A percentile compares a stretch with the other conserved stretches of the same genome.
phyloP scores from a whole-genome alignment of 2,329 filamentous ascomycete genomes.

The Coniochaeta sp. region DNA sequence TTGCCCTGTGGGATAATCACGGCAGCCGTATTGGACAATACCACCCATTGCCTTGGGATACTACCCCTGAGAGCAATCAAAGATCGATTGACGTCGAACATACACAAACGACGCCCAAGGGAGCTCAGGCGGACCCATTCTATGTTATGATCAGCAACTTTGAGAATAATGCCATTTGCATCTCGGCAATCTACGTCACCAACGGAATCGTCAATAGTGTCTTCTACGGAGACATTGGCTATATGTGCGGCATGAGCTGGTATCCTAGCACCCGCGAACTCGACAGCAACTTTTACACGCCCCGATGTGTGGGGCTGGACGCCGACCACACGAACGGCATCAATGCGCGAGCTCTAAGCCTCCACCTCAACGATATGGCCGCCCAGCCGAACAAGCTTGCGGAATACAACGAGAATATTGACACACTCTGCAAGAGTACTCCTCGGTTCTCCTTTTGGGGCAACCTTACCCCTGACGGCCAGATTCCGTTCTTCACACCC shows the following conservation, averaged over 20 bases:
- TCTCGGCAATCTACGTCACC: slow-evolving; percentile 11
- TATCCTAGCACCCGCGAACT: slow-evolving; percentile 9
- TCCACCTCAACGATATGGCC: slow-evolving; percentile 14
- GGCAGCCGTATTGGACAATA: too few relatives aligned
- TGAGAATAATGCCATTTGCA: slow-evolving; percentile 15
- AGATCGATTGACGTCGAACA: too few relatives aligned
- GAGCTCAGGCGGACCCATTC: neutral
- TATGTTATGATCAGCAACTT: slow-evolving; percentile 14
- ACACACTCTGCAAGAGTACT: slow-evolving; percentile 12
- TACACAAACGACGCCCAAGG: too few relatives aligned
- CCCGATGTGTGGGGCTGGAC: slow-evolving; percentile 17
- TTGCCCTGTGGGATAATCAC: too few relatives aligned
- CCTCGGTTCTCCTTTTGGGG: slow-evolving; percentile 14
- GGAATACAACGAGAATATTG: slow-evolving; percentile 8
- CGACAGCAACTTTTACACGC: slow-evolving; percentile 6
- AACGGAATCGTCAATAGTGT: slow-evolving; percentile 4
- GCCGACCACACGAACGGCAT: slow-evolving; percentile 11
- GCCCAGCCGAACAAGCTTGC: slow-evolving; percentile 6
- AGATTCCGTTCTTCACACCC: slow-evolving; percentile 17
- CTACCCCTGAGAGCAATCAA: too few relatives aligned
- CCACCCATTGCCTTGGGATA: too few relatives aligned
- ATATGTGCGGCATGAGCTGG: too few relatives aligned
- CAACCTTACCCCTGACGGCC: slow-evolving; percentile 10
- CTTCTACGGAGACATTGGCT: too few relatives aligned
- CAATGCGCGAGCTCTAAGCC: slow-evolving; percentile 13